These are phyloP conservation scores for Quercus rubra DNA, from an alignment of 306 rosid species.

Conservation along the genomic window DNA sequence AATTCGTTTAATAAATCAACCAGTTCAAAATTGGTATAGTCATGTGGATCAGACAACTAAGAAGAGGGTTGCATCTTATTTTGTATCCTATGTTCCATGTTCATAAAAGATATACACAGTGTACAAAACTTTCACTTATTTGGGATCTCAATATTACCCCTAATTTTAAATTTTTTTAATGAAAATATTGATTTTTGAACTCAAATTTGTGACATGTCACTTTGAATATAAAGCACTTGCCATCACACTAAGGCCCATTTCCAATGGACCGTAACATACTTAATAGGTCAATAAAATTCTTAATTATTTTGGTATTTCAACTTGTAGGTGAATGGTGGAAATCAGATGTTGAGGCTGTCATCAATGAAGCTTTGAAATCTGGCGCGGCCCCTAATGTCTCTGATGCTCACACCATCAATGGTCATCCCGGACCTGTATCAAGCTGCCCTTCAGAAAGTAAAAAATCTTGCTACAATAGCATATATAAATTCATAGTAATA, in stretches of 20 bases:
- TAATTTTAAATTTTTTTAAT: no score
- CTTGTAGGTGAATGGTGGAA: slow-evolving; percentile 96
- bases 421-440: slow-evolving; percentile 52
- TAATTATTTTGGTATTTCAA: neutral
- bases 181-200: no score
- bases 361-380: slow-evolving; percentile 73
- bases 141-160: no score
- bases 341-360: slow-evolving; percentile 73
- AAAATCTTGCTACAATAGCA: neutral
- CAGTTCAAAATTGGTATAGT: no score
- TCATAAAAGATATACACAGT: no score
- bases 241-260: no score
- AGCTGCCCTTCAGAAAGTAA: slow-evolving; percentile 58
- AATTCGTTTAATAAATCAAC: neutral
- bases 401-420: slow-evolving; percentile 82
- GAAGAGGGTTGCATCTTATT: no score
- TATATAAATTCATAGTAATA: neutral
- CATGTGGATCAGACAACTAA: no score
- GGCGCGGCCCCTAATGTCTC: slow-evolving; percentile 86
- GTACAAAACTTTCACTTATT: no score
- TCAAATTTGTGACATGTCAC: accelerated
- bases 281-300: neutral
- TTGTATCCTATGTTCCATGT: no score
- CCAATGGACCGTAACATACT: no score
- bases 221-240: no score